Percentiles rank a stretch among this genome's conserved stretches.
phyloP scores from a whole-genome alignment of 2,329 filamentous ascomycete species.

The Aspergillus intermedius region DNA sequence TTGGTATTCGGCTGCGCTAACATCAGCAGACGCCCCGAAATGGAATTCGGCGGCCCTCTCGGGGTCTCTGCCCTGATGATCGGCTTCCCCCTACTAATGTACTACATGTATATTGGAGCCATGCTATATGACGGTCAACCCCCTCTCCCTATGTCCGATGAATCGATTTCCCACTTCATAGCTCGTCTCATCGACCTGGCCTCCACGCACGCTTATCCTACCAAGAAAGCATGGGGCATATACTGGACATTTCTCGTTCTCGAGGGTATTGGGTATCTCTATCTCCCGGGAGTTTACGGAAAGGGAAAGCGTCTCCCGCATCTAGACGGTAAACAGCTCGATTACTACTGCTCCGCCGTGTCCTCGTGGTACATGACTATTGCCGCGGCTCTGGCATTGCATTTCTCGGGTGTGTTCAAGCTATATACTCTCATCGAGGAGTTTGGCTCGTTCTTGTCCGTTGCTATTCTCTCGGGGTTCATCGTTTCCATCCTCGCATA shows the following conservation, averaged over 20 bases:
- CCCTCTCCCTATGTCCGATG: constrained; percentile 57
- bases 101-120: constrained; percentile 97
- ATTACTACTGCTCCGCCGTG: constrained; percentile 89
- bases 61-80: constrained; percentile 78
- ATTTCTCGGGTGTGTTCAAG: constrained; percentile 75
- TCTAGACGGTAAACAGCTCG: constrained; percentile 71
- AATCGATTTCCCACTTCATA: constrained; percentile 64
- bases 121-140: constrained; percentile 82
- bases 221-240: constrained; percentile 73
- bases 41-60: constrained; percentile 78
- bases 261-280: constrained; percentile 73
- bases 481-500: constrained; percentile 76
- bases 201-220: constrained; percentile 78
- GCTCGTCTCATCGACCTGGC: constrained; percentile 63
- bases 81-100: constrained; percentile 86
- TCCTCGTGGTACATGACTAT: constrained; percentile 82
- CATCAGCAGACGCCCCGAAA: constrained; percentile 1
- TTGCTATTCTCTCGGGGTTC: constrained; percentile 86
- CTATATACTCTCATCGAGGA: constrained; percentile 88
- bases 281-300: constrained; percentile 77
- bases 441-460: constrained; percentile 85
- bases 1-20: not conserved
- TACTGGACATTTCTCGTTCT: constrained; percentile 91
- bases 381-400: constrained; percentile 58
- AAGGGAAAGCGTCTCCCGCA: constrained; percentile 84